These are phyloP conservation scores for Trebouxia sp. DNA, from an alignment of 139 green algal genomes.

Conservation along the genomic window DNA sequence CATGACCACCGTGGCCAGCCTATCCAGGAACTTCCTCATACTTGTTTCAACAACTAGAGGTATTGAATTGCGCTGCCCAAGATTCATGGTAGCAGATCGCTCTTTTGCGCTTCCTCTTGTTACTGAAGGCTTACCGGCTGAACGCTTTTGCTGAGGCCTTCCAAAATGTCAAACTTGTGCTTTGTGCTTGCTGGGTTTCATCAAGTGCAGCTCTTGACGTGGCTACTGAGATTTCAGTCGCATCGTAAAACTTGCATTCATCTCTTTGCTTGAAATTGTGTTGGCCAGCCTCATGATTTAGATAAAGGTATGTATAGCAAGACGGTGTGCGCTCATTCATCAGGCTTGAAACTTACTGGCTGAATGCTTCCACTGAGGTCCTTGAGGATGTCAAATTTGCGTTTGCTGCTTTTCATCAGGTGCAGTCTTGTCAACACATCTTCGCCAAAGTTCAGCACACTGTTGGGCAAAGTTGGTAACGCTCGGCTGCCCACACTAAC, in stretches of 20 bases:
- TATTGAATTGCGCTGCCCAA: too few species aligned
- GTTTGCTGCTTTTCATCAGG: constrained; percentile 1
- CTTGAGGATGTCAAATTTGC: neutral
- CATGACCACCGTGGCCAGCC: neutral
- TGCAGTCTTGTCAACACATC: constrained; percentile 4
- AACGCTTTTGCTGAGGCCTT: neutral
- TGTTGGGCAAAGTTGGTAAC: constrained; percentile 11
- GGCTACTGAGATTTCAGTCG: neutral
- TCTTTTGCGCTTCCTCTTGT: too few species aligned
- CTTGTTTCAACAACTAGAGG: too few species aligned
- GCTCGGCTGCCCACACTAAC: constrained; percentile 17
- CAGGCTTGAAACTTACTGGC: neutral
- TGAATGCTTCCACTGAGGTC: neutral
- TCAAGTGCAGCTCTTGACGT: neutral
- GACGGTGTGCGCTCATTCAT: neutral
- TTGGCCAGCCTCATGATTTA: too few species aligned
- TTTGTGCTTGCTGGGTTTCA: neutral
- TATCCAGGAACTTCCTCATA: too few species aligned
- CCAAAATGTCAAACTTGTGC: neutral
- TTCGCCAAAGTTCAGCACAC: constrained; percentile 18
- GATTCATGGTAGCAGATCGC: too few species aligned
- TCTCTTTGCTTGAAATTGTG: neutral
- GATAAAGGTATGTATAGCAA: neutral
- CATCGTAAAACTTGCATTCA: neutral
- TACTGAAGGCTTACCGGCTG: neutral